phyloP scores from a whole-genome alignment of 257 asterid species.

The Solanum sparsipilum region DNA sequence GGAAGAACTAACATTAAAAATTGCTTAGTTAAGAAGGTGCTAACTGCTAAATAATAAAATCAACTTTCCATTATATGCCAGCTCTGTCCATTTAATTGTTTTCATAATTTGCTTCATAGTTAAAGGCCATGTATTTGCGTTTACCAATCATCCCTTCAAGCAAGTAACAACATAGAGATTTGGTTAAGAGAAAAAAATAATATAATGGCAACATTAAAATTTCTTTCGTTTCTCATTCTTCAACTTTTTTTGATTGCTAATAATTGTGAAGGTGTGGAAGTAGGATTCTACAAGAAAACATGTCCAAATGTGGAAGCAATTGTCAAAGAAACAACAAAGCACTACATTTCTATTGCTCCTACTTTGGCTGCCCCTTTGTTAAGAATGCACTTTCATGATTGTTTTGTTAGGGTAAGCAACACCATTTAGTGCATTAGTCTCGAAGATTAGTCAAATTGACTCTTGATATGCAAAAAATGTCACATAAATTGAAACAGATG shows the following conservation, averaged over 20 bases:
- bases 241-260: not conserved
- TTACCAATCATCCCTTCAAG: not conserved
- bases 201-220: slow-evolving; percentile 21
- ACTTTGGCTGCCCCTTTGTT: not conserved
- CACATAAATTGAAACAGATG: no score
- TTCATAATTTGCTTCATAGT: not conserved
- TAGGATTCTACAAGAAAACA: slow-evolving; percentile 14
- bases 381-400: not conserved
- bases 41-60: not conserved
- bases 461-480: no score
- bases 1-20: not conserved
- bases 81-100: no score
- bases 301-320: slow-evolving; percentile 21
- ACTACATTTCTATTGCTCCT: slow-evolving; percentile 13
- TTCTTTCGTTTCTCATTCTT: slow-evolving; percentile 7
- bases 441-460: no score
- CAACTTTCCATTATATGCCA: not conserved
- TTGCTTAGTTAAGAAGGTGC: not conserved
- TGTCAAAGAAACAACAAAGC: slow-evolving; percentile 4
- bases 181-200: not conserved
- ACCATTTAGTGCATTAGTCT: no score
- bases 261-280: slow-evolving; percentile 14
- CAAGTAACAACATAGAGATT: not conserved
- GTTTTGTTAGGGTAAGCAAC: not conserved
- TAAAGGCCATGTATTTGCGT: not conserved